phyloP scores from a whole-genome alignment of 805 yeast species.

The Ogataea degrootiae region DNA sequence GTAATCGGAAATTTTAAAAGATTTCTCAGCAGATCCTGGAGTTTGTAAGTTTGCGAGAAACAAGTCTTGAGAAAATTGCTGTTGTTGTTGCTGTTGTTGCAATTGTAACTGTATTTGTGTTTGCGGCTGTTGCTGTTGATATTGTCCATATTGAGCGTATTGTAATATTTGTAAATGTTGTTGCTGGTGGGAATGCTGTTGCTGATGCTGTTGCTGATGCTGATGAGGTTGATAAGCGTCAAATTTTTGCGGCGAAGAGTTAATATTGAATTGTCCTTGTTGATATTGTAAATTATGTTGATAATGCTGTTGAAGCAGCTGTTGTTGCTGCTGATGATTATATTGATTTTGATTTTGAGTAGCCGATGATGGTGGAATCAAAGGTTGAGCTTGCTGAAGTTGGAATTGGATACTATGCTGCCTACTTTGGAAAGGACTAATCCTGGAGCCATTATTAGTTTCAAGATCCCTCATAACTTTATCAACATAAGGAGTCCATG shows the following conservation, averaged over 20 bases:
- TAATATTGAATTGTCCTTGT: background rate
- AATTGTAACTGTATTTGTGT: constrained; percentile 1
- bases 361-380: background rate
- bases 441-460: background rate
- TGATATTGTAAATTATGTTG: background rate
- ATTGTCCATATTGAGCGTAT: background rate
- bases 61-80: constrained; percentile 1
- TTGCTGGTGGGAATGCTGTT: constrained; percentile 2
- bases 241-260: constrained; percentile 1
- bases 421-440: constrained; percentile 11
- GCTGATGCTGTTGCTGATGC: constrained; percentile 4
- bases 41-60: constrained; percentile 9
- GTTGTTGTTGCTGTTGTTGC: constrained; percentile 2
- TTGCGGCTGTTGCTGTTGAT: constrained; percentile 1
- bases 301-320: constrained; percentile 1
- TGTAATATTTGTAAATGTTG: background rate
- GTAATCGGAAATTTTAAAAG: constrained; percentile 18
- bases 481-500: constrained; percentile 26
- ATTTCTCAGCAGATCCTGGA: constrained; percentile 18
- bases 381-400: constrained; percentile 2
- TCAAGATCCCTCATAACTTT: constrained; percentile 13
- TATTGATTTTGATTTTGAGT: constrained; percentile 1
- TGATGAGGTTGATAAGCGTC: constrained; percentile 1
- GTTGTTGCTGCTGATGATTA: constrained; percentile 2
- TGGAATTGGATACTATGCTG: constrained; percentile 5